Base-by-base conservation (phyloP, 2,329 filamentous ascomycete genomes). In the Pezicula rhizophila region DNA sequence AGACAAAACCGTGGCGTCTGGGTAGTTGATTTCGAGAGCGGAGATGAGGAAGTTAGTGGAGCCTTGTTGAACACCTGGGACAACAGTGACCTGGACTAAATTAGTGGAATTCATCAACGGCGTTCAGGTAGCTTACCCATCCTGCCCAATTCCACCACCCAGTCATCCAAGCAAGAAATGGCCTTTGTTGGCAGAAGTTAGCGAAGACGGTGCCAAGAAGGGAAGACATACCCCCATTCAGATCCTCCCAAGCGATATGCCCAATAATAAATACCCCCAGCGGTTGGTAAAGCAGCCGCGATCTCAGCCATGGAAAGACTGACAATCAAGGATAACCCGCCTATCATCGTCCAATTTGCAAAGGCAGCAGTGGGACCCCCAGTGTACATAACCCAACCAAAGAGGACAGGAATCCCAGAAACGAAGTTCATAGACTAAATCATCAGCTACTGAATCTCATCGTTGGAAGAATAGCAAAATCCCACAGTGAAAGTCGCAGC, bases 111-210 rank as follows among this genome's bases (percentile, higher is more conserved):
- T 33, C 11, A 8, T 11, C 28, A n/a, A 20, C 23, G 12, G 26
- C 17, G 10, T 37, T 37, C 41, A 15, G 12, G 25, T 35, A n/a
- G 12, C 23, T 35, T 17, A 66, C 47, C 66, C 64, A 67, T 23
- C 64, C 64, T 11, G 60, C 59, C 62, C 63, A 69, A 50, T 69
- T 69, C 66, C 64, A 70, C 67, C 67, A 69, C 4, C 65, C 68
- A 20, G 68, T 69, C 64, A 69, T 66, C 66, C 67, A 70, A 33
- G 59, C 58, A 12, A 69, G 59, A 46, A 69, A 64, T 1, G 66
- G 67, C 2, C 55, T 58, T 18, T 2, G 18, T 18, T 23, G 23
- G 6, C 23, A 23, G 23, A 5, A 23, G 23, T 23, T 23, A 23
- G 23, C 23, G 6, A 23, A 23, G 23, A 7, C 23, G 23, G 6